A percentile compares a stretch with the other conserved stretches of the same genome.
Conservation (phyloP, 2,329 filamentous ascomycete genomes). For the Bimuria novae-zelandiae region DNA sequence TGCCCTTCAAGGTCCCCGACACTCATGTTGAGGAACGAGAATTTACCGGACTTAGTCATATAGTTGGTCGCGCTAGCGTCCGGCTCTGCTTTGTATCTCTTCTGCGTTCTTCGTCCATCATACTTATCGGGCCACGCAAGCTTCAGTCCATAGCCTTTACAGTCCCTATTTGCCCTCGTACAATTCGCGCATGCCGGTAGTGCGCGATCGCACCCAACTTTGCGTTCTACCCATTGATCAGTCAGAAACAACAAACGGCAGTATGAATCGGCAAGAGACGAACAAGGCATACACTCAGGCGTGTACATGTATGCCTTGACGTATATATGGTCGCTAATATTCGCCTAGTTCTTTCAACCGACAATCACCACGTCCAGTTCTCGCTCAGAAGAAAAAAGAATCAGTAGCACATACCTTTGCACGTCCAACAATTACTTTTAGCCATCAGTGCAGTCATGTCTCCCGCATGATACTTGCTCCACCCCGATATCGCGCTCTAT, state of each 20-base stretch:
- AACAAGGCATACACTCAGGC: background rate
- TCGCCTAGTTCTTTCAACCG: too few species aligned
- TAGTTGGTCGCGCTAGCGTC: conserved; percentile 15
- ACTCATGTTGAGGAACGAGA: conserved; percentile 25
- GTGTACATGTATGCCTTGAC: background rate
- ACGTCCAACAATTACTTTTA: conserved; percentile 48
- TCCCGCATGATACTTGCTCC: background rate
- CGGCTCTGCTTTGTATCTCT: conserved; percentile 46
- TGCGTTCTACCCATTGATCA: conserved; percentile 45
- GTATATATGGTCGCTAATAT: background rate
- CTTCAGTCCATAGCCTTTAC: conserved; percentile 53
- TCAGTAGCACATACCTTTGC: conserved; percentile 49
- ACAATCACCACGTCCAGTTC: too few species aligned
- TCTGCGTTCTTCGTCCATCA: conserved; percentile 51
- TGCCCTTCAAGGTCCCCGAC: conserved; percentile 19
- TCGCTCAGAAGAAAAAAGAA: too few species aligned
- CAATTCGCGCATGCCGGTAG: conserved; percentile 54
- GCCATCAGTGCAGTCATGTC: conserved; percentile 15
- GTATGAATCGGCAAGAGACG: background rate
- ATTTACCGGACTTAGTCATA: conserved; percentile 13
- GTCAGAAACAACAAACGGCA: background rate
- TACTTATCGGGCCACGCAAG: conserved; percentile 55
- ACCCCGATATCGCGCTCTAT: background rate
- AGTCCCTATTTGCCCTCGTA: conserved; percentile 48
- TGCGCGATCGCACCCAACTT: conserved; percentile 54